Conservation (phyloP, 208 protist species). For the Acanthamoeba royreba region DNA sequence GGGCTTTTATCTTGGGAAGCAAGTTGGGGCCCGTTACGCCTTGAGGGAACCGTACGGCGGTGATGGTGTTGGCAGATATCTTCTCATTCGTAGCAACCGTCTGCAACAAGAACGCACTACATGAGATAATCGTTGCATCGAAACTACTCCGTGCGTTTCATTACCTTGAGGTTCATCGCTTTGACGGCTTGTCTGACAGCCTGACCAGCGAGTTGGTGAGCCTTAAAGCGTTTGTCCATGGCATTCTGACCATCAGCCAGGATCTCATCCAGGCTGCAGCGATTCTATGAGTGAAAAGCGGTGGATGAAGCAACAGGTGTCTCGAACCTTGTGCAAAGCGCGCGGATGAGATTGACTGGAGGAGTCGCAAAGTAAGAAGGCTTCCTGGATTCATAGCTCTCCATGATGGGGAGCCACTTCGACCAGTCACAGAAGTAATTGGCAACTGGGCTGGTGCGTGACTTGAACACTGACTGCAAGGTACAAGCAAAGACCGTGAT, state of each 20-base stretch:
- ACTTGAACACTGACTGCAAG: not conserved
- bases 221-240: conserved; percentile 35
- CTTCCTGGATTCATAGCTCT: conserved; percentile 39
- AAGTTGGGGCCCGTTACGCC: not conserved
- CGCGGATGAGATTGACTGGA: conserved; percentile 47
- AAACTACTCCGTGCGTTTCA: too few relatives aligned
- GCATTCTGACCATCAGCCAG: not conserved
- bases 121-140: not conserved
- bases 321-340: not conserved
- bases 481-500: not conserved
- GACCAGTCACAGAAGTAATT: conserved; percentile 51
- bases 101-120: not conserved
- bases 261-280: not conserved
- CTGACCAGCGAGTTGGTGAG: not conserved
- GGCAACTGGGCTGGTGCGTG: not conserved
- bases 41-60: conserved; percentile 48
- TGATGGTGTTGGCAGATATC: conserved; percentile 29
- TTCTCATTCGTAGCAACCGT: not conserved
- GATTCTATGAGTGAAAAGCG: not conserved
- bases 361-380: conserved; percentile 56
- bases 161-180: not conserved
- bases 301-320: not conserved
- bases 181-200: not conserved
- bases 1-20: not conserved
- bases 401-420: conserved; percentile 56